phyloP scores from a whole-genome alignment of 768 basidiomycete genomes.

The Arthromyces matolae region DNA sequence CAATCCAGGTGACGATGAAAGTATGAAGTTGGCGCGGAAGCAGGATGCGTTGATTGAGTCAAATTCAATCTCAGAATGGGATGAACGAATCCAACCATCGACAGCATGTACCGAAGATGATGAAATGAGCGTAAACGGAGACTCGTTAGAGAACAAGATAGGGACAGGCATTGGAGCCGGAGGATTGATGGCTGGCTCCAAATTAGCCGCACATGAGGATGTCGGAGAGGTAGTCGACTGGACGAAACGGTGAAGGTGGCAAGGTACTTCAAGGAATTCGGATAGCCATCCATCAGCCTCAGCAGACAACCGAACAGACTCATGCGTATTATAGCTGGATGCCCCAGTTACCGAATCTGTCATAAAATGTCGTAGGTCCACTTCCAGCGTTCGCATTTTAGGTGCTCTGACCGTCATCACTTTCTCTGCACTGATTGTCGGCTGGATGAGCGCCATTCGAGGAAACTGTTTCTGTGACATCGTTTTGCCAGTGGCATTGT shows the following conservation, averaged over 20 bases:
- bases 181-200: not conserved
- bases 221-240: not conserved
- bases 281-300: conserved; percentile 16
- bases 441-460: conserved; percentile 14
- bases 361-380: not conserved
- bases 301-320: conserved; percentile 1
- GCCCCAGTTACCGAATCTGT: not conserved
- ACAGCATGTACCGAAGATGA: conserved; percentile 8
- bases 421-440: conserved; percentile 7
- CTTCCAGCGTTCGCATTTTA: conserved; percentile 8
- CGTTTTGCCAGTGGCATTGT: conserved; percentile 7
- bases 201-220: not conserved
- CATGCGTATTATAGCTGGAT: not conserved
- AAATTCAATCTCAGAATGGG: not conserved
- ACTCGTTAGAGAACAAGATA: conserved; percentile 16
- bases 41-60: conserved; percentile 7
- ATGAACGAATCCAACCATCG: conserved; percentile 9
- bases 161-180: not conserved
- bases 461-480: conserved; percentile 17
- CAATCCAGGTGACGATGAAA: not conserved
- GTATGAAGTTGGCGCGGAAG: conserved; percentile 15
- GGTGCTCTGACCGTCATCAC: conserved; percentile 11
- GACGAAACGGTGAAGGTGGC: conserved; percentile 11
- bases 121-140: conserved; percentile 16
- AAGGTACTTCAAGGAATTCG: conserved; percentile 10